Evolutionary conservation across 208 protist species (phyloP).

Genomic region (Trypanosoma rangeli): DNA sequence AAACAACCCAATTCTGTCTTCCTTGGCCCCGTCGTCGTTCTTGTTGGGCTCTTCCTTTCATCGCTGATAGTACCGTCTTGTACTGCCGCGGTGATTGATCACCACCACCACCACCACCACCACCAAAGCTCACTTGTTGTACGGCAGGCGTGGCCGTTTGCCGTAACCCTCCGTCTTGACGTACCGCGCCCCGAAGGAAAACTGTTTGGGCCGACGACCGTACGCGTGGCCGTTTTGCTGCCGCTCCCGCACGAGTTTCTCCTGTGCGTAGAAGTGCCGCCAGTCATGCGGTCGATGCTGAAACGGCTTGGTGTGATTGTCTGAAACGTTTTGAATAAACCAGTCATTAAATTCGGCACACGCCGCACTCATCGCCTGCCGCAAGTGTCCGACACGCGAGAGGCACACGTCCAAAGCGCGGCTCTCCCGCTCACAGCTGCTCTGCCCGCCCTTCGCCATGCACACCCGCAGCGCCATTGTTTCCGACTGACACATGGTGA

Average conservation of each 20-base stretch:
- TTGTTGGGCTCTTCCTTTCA: too few relatives aligned
- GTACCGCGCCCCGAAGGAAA: constrained; percentile 72
- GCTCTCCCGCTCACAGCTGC: constrained; percentile 80
- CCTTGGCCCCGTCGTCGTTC: too few relatives aligned
- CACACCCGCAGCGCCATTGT: constrained; percentile 86
- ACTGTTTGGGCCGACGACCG: constrained; percentile 72
- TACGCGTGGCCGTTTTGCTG: constrained; percentile 78
- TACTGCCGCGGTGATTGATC: not conserved
- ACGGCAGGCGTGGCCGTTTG: constrained; percentile 79
- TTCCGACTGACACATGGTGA: constrained; percentile 82
- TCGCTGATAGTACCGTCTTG: too few relatives aligned
- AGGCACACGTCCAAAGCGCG: constrained; percentile 71
- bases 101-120: not conserved
- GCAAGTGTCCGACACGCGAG: constrained; percentile 73
- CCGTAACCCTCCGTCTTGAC: constrained; percentile 89
- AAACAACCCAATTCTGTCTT: too few relatives aligned
- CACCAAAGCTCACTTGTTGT: constrained; percentile 65
- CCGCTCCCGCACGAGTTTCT: constrained; percentile 76
- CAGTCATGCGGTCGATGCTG: constrained; percentile 89
- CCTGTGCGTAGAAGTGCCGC: constrained; percentile 85
- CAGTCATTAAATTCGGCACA: constrained; percentile 86
- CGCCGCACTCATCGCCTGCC: constrained; percentile 65
- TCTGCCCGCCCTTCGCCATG: constrained; percentile 77
- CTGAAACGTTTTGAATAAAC: constrained; percentile 88
- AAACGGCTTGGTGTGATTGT: constrained; percentile 91